Conservation (phyloP, 306 rosid species). For the Morella rubra region DNA sequence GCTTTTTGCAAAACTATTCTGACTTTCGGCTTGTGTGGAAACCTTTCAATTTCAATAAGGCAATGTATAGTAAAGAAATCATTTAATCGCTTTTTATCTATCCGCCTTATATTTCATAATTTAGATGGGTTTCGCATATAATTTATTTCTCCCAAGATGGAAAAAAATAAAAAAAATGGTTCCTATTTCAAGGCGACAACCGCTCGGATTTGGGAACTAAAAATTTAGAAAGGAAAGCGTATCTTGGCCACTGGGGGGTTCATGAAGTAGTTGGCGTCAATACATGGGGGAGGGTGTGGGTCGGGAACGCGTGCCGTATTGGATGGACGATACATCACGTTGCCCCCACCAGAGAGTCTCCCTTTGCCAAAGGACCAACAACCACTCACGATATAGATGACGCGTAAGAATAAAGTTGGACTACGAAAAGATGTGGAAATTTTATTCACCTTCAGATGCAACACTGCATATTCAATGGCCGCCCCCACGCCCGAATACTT, state of each 20-base stretch:
- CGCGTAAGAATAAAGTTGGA: conserved; percentile 16
- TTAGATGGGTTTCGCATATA: neutral
- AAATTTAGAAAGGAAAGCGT: too few relatives aligned
- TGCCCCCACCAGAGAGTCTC: too few relatives aligned
- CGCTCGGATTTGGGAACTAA: too few relatives aligned
- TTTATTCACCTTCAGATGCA: conserved; percentile 69
- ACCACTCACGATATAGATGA: neutral
- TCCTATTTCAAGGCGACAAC: too few relatives aligned
- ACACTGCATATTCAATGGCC: conserved; percentile 92
- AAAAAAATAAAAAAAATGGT: too few relatives aligned
- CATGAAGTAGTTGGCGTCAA: too few relatives aligned
- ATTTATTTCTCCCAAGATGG: neutral
- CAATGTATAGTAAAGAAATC: too few relatives aligned
- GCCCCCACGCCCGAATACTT: conserved; percentile 90
- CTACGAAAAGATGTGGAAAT: neutral
- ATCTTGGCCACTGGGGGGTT: too few relatives aligned
- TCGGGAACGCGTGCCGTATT: too few relatives aligned
- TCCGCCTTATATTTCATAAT: neutral
- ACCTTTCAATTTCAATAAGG: too few relatives aligned
- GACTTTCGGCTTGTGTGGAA: neutral
- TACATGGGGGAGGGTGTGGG: too few relatives aligned
- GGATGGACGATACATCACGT: neutral
- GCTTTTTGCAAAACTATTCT: neutral
- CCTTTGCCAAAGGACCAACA: neutral
- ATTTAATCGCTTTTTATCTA: too few relatives aligned